Evolutionary conservation across 2,329 filamentous ascomycete species (phyloP).

Genomic region (Aspergillus bombycis): DNA sequence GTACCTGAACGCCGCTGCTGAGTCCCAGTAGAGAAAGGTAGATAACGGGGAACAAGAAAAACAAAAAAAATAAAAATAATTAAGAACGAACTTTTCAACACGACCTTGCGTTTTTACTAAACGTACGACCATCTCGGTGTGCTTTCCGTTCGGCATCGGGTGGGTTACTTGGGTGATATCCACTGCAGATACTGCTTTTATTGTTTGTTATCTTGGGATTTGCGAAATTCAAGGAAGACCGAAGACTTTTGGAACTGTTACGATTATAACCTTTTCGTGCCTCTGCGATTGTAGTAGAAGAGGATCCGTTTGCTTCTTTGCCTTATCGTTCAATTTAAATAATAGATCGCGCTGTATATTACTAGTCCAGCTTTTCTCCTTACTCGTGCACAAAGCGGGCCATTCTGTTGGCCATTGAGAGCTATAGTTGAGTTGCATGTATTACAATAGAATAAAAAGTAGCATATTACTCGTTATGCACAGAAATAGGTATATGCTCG

Average conservation of each 20-base stretch:
- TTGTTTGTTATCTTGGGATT: conserved; percentile 6
- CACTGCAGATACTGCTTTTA: conserved; percentile 12
- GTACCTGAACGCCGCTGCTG: conserved; percentile 60
- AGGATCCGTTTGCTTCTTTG: not conserved
- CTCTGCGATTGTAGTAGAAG: conserved; percentile 1
- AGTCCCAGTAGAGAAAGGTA: conserved; percentile 27
- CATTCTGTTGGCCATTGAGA: not conserved
- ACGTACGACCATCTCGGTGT: conserved; percentile 2
- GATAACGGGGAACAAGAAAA: conserved; percentile 5
- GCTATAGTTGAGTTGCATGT: not conserved
- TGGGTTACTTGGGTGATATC: conserved; percentile 18
- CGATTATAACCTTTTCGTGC: not conserved
- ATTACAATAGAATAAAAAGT: too few relatives aligned
- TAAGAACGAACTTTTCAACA: conserved; percentile 5
- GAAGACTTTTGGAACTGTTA: conserved; percentile 4
- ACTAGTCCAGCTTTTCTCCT: too few relatives aligned
- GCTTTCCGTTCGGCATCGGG: conserved; percentile 10
- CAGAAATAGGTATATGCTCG: conserved; percentile 9
- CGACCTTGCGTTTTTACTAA: not conserved
- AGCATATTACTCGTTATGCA: conserved; percentile 1
- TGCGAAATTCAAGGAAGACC: conserved; percentile 9
- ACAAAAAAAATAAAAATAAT: conserved; percentile 2
- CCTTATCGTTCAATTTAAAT: not conserved
- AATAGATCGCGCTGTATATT: not conserved
- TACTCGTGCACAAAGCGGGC: not conserved